Conservation (phyloP, 2,329 filamentous ascomycete genomes). For the Cladosporium phlei region DNA sequence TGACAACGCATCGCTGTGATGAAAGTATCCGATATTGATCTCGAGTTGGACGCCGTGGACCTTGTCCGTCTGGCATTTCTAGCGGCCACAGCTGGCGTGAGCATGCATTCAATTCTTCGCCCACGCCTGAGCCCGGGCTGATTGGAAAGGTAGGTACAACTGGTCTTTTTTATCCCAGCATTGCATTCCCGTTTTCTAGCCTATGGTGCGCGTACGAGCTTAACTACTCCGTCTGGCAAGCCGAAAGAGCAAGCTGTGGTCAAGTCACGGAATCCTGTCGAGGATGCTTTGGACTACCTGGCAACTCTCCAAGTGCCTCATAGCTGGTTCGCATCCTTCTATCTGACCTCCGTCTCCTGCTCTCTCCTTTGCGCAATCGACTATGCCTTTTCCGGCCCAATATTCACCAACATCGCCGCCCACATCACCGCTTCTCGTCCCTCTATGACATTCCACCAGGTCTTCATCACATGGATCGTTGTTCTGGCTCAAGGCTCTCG, state of each 20-base stretch:
- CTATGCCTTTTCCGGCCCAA: background rate
- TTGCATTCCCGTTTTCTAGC: conserved; percentile 54
- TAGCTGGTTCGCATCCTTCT: conserved; percentile 86
- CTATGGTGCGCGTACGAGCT: conserved; percentile 53
- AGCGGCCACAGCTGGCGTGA: conserved; percentile 14
- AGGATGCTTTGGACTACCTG: conserved; percentile 38
- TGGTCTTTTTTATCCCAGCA: conserved; percentile 47
- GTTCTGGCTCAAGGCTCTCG: conserved; percentile 71
- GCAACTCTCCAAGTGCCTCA: conserved; percentile 68
- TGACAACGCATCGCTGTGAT: too few species aligned
- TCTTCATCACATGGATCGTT: conserved; percentile 63
- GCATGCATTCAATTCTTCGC: background rate
- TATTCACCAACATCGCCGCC: background rate
- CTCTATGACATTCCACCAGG: conserved; percentile 58
- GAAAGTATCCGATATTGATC: background rate
- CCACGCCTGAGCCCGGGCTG: conserved; percentile 11
- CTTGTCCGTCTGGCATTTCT: conserved; percentile 15
- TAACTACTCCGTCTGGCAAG: conserved; percentile 10
- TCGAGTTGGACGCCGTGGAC: conserved; percentile 11
- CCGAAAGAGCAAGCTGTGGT: background rate
- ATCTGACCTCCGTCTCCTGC: conserved; percentile 63
- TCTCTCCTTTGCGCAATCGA: conserved; percentile 66
- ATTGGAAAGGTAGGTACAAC: conserved; percentile 41
- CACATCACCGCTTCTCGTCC: background rate
- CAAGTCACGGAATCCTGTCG: conserved; percentile 1